These are phyloP conservation scores for Lepidium campestre DNA, from an alignment of 441 rosid genomes.

Conservation along the genomic window DNA sequence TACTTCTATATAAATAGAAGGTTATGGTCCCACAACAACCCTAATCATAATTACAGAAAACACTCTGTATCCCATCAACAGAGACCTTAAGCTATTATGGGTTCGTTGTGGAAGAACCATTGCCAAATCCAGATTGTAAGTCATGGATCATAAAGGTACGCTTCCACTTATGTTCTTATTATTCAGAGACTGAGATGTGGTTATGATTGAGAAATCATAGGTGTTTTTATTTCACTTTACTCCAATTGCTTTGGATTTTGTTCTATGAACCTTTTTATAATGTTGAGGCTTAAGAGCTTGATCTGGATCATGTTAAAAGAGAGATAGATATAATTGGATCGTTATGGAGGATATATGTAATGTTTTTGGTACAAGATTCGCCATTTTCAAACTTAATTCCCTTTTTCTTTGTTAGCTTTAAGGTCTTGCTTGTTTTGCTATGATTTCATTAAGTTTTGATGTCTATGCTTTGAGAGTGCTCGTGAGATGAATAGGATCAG, in stretches of 20 bases:
- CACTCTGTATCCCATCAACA: too few relatives aligned
- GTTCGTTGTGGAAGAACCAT: too few relatives aligned
- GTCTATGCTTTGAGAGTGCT: background rate
- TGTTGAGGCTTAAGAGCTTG: constrained; percentile 4
- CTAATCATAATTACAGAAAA: too few relatives aligned
- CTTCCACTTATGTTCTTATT: too few relatives aligned
- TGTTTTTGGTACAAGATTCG: constrained; percentile 9
- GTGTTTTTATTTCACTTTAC: constrained; percentile 8
- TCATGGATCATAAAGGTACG: too few relatives aligned
- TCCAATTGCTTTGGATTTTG: constrained; percentile 13
- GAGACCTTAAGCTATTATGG: too few relatives aligned
- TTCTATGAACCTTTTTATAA: background rate
- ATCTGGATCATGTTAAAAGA: background rate
- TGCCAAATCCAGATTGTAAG: too few relatives aligned
- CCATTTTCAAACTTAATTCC: background rate
- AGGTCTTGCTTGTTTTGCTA: constrained; percentile 1
- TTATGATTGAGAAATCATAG: too few relatives aligned
- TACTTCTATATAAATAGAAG: too few relatives aligned
- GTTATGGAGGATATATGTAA: background rate
- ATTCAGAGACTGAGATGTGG: too few relatives aligned
- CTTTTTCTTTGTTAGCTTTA: background rate
- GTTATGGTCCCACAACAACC: too few relatives aligned
- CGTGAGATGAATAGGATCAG: constrained; percentile 1
- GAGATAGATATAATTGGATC: background rate
- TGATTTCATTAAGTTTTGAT: constrained; percentile 5